These are phyloP conservation scores for Wickerhamomyces sp. DNA, from an alignment of 1,139 yeast genomes.

Conservation along the genomic window DNA sequence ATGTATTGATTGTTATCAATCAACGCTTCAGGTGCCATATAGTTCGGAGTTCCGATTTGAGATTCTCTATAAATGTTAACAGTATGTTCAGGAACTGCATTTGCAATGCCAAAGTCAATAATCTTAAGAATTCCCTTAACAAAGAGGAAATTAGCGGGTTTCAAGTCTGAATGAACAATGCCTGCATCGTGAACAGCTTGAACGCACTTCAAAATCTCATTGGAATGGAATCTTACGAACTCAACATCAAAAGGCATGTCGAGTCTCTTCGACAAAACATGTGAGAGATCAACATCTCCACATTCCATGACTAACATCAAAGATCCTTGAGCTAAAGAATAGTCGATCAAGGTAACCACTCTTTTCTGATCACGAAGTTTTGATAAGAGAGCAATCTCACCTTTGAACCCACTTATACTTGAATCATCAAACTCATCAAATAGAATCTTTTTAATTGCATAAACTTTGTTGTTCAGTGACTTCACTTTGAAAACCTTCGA, in stretches of 20 bases:
- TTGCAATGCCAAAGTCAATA: constrained; percentile 95
- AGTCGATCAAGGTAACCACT: constrained; percentile 76
- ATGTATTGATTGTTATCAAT: constrained; percentile 37
- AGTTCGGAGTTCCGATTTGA: constrained; percentile 93
- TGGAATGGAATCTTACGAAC: constrained; percentile 77
- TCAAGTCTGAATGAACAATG: constrained; percentile 89
- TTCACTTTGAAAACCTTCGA: constrained; percentile 87
- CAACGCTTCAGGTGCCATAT: constrained; percentile 97
- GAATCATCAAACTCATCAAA: constrained; percentile 77
- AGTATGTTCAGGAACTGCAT: constrained; percentile 90
- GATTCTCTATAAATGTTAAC: constrained; percentile 85
- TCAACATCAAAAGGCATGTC: constrained; percentile 59
- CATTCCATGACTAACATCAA: constrained; percentile 87
- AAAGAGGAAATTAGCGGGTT: constrained; percentile 91
- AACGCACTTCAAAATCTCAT: constrained; percentile 80
- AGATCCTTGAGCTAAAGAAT: constrained; percentile 59
- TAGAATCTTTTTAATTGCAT: constrained; percentile 79
- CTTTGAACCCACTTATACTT: constrained; percentile 75
- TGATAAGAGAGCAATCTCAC: constrained; percentile 75
- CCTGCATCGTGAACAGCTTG: constrained; percentile 83
- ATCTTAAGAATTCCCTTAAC: constrained; percentile 82
- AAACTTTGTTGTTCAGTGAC: constrained; percentile 48
- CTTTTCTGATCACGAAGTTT: constrained; percentile 58
- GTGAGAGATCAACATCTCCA: constrained; percentile 89
- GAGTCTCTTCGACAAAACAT: constrained; percentile 60